These are phyloP conservation scores for Arthromyces matolae DNA, from an alignment of 768 basidiomycete genomes.

Conservation along the genomic window DNA sequence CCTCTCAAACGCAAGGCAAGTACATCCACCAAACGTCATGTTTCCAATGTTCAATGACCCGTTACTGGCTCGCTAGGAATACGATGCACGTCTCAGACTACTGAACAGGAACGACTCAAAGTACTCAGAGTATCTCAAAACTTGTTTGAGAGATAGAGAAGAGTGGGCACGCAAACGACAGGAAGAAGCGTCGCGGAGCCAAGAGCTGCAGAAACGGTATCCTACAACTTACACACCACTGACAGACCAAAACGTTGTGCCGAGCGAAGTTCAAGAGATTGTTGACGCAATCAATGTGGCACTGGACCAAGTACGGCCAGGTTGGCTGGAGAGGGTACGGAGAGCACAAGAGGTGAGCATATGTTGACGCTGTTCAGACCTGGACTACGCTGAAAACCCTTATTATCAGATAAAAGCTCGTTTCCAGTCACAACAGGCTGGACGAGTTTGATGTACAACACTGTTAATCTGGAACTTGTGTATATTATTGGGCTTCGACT, in stretches of 20 bases:
- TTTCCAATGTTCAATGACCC: neutral
- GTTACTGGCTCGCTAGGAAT: slow-evolving; percentile 31
- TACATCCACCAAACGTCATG: neutral
- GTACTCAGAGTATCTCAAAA: slow-evolving; percentile 37
- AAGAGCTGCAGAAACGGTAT: neutral
- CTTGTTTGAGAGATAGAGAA: slow-evolving; percentile 45
- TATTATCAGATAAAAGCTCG: slow-evolving; percentile 18
- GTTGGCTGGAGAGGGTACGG: slow-evolving; percentile 55
- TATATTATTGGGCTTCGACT: no score
- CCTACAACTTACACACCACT: slow-evolving; percentile 28
- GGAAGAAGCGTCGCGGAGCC: slow-evolving; percentile 33
- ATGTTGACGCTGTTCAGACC: no score
- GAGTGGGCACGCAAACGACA: slow-evolving; percentile 52
- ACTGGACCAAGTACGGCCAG: slow-evolving; percentile 55
- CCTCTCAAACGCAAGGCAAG: slow-evolving; percentile 50
- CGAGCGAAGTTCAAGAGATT: slow-evolving; percentile 48
- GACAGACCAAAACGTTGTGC: slow-evolving; percentile 35
- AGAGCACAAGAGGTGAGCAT: slow-evolving; percentile 47
- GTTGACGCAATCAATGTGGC: slow-evolving; percentile 49
- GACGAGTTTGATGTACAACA: slow-evolving; percentile 11
- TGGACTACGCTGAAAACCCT: no score
- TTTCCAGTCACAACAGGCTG: slow-evolving; percentile 9
- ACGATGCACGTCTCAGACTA: slow-evolving; percentile 40
- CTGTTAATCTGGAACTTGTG: neutral
- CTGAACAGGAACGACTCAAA: slow-evolving; percentile 22